A percentile compares a stretch with the other conserved stretches of the same genome.
phyloP scores from a whole-genome alignment of 106 monocot genomes.

The Alisma plantagoaquatica region DNA sequence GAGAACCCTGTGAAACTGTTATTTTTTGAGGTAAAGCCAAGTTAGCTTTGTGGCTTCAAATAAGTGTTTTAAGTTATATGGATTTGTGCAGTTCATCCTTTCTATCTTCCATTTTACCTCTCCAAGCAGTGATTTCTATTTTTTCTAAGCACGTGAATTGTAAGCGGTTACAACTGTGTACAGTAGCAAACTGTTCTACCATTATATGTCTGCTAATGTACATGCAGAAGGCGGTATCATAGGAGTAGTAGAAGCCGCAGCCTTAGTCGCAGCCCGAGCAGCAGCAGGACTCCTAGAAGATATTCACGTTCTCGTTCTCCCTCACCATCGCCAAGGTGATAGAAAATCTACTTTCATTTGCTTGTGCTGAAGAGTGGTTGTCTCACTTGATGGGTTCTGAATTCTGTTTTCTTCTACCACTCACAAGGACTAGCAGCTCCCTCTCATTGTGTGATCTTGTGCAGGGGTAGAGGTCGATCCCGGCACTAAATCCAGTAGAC shows the following conservation, averaged over 20 bases:
- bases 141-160: neutral
- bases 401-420: neutral
- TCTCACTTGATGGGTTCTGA: neutral
- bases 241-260: slow-evolving; percentile 29
- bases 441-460: too few species aligned
- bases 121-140: too few species aligned
- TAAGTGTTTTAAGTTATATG: neutral
- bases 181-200: neutral
- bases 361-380: neutral
- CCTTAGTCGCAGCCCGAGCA: slow-evolving; percentile 47
- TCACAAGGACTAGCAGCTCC: too few species aligned
- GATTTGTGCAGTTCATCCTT: too few species aligned
- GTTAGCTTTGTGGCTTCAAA: too few species aligned
- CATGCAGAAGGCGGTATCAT: too few species aligned
- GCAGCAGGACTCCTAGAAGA: slow-evolving; percentile 53
- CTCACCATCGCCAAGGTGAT: slow-evolving; percentile 49
- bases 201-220: too few species aligned
- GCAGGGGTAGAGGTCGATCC: slow-evolving; percentile 11
- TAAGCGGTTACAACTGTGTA: neutral
- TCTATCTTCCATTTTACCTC: too few species aligned
- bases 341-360: neutral
- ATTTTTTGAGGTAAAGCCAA: too few species aligned
- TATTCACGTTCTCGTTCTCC: slow-evolving; percentile 30
- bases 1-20: too few species aligned
- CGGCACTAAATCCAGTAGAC: too few species aligned